Evolutionary conservation across 192 early-diverging fungal genomes (phyloP), one percentile per base, ranked within the genome.

Genomic region (Physocladia obscura): DNA sequence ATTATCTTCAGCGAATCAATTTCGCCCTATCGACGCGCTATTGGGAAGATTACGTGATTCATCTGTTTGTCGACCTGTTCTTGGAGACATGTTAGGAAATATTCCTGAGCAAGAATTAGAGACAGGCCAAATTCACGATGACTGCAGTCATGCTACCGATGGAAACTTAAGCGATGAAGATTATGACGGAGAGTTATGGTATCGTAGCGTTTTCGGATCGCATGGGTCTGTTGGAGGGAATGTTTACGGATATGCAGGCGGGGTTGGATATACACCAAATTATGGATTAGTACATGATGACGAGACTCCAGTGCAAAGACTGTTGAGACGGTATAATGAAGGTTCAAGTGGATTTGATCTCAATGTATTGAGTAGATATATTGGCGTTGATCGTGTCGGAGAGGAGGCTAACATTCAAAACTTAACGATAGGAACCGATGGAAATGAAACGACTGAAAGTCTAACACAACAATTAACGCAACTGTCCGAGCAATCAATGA

Each of bases 281-380:
- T n/a, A n/a, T n/a, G n/a, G n/a, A n/a, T n/a, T 19, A 19, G 8
- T 15, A 1, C 1, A 51, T 1, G 65, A 68, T 31, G 65, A 68
- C 37, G 65, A 68, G 27, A 68, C 65, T 2, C 65, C 65, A 11
- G 65, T 68, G n/a, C 65, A 68, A 29, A 21, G 65, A 35, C 29
- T 68, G 65, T 36, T 68, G 24, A 13, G 65, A 22, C n/a, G 65
- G 29, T 68, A 68, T 30, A 57, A 55, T 40, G 65, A 52, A 26
- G 65, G 65, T 4, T 26, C 40, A 24, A 27, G 24, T 56, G 65
- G 65, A 22, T 44, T 68, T 44, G 65, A 68, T 56, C n/a, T 32
- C 22, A 52, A 52, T 15, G 27, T 68, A 52, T 4, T 68, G n/a
- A 13, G 65, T 11, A 8, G 65, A 22, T 68, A 51, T 32, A 38